A percentile compares a stretch with the other conserved stretches of the same genome.
Evolutionary conservation across 2,329 filamentous ascomycete genomes (phyloP).

Genomic region (Pochonia chlamydosporia): DNA sequence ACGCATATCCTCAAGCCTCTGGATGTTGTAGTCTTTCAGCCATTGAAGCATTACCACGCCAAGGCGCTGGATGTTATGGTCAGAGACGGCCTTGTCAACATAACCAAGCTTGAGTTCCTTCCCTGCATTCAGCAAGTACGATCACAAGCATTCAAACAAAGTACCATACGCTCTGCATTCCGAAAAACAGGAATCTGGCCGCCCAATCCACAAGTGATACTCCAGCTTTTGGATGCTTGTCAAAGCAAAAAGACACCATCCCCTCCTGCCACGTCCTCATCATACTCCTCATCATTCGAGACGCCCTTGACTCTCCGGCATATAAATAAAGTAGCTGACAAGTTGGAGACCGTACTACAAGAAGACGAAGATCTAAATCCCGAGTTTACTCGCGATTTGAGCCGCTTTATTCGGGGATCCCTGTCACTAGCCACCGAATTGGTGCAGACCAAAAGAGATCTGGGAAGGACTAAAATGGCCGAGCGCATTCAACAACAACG

Average conservation of each 20-base stretch:
- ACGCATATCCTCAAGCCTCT: constrained; percentile 6
- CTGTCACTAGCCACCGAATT: too few relatives aligned
- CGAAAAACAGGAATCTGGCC: constrained; percentile 1
- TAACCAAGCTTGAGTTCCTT: constrained; percentile 6
- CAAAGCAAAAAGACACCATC: not conserved
- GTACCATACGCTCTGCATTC: constrained; percentile 1
- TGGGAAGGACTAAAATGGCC: too few relatives aligned
- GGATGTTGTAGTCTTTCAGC: constrained; percentile 4
- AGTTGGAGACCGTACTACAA: not conserved
- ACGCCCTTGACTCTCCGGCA: not conserved
- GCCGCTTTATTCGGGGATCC: too few relatives aligned
- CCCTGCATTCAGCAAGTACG: not conserved
- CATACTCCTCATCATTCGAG: not conserved
- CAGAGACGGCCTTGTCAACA: not conserved
- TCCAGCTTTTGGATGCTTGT: not conserved
- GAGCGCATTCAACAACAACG: too few relatives aligned
- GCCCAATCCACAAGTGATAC: not conserved
- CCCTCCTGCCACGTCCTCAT: not conserved
- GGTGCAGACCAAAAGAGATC: too few relatives aligned
- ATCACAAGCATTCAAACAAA: not conserved
- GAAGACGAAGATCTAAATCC: not conserved
- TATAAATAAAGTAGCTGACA: constrained; percentile 2
- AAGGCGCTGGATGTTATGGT: constrained; percentile 1
- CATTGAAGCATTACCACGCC: constrained; percentile 4
- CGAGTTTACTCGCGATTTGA: too few relatives aligned